These are phyloP conservation scores for Parmelia sp. DNA, from an alignment of 495 filamentous ascomycete genomes.

Conservation along the genomic window DNA sequence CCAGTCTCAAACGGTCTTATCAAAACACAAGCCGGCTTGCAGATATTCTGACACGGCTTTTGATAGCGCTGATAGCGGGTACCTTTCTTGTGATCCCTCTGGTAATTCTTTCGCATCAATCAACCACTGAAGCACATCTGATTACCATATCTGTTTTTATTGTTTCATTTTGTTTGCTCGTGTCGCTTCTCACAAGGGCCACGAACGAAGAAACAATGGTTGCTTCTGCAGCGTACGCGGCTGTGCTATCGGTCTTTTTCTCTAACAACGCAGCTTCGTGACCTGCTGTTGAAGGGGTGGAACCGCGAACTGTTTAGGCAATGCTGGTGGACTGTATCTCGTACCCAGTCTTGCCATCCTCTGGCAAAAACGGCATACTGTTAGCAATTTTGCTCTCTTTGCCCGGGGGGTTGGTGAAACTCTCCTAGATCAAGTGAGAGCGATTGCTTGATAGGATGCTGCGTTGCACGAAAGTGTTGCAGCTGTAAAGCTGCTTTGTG, in stretches of 20 bases:
- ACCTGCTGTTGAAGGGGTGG: background rate
- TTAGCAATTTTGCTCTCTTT: too few species aligned
- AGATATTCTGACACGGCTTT: slow-evolving; percentile 20
- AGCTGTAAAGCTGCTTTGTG: too few species aligned
- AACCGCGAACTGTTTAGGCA: background rate
- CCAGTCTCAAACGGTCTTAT: slow-evolving; percentile 18
- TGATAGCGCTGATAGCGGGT: slow-evolving; percentile 21
- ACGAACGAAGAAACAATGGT: slow-evolving; percentile 30
- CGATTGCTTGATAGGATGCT: too few species aligned
- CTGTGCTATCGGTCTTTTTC: slow-evolving; percentile 27
- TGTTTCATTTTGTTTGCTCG: slow-evolving; percentile 22
- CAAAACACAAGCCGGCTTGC: slow-evolving; percentile 25
- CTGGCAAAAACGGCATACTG: too few species aligned
- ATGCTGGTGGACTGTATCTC: too few species aligned
- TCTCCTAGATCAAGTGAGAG: too few species aligned
- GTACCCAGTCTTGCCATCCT: too few species aligned
- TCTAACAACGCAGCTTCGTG: slow-evolving; percentile 14
- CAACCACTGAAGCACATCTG: slow-evolving; percentile 15
- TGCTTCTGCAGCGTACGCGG: slow-evolving; percentile 31
- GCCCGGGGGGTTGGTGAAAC: too few species aligned
- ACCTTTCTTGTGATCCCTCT: slow-evolving; percentile 24
- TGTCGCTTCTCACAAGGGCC: slow-evolving; percentile 26
- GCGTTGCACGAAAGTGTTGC: too few species aligned
- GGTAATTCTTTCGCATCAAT: slow-evolving; percentile 23
- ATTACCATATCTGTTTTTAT: slow-evolving; percentile 19